These are phyloP conservation scores for Limonium bicolor DNA, from an alignment of 148 eudicot species.

Conservation along the genomic window DNA sequence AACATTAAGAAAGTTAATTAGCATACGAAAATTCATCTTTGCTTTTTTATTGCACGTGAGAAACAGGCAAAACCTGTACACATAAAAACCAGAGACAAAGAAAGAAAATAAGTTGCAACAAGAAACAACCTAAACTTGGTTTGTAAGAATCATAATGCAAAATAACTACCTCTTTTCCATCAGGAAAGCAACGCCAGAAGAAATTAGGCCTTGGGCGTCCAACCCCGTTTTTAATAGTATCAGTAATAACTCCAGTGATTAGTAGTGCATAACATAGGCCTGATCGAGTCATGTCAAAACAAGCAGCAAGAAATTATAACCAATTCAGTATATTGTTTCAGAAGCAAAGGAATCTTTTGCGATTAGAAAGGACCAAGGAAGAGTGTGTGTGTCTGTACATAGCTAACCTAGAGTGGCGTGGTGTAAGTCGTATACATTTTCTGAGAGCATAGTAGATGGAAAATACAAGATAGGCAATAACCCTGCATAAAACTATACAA, in stretches of 20 bases:
- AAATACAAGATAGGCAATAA: slow-evolving; percentile 49
- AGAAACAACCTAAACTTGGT: too few species aligned
- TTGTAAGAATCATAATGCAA: too few species aligned
- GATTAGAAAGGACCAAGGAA: background rate
- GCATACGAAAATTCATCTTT: too few species aligned
- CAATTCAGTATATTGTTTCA: too few species aligned
- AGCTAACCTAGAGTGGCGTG: slow-evolving; percentile 47
- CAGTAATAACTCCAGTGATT: slow-evolving; percentile 65
- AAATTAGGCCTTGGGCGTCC: slow-evolving; percentile 96
- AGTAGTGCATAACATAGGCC: slow-evolving; percentile 58
- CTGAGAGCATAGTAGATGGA: slow-evolving; percentile 30
- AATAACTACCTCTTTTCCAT: slow-evolving; percentile 61
- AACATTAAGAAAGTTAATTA: too few species aligned
- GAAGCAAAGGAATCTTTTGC: background rate
- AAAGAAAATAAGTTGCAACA: too few species aligned
- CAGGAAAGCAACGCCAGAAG: slow-evolving; percentile 91
- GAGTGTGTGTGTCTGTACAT: background rate
- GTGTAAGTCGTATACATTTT: slow-evolving; percentile 73
- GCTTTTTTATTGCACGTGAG: too few species aligned
- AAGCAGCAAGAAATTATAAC: background rate
- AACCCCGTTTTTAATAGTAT: slow-evolving; percentile 86
- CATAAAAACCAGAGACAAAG: too few species aligned
- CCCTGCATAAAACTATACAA: slow-evolving; percentile 38
- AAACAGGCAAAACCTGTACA: too few species aligned
- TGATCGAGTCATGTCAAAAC: slow-evolving; percentile 7